A percentile compares a stretch with the other conserved stretches of the same genome.
Conservation (phyloP, 148 eudicot genomes). For the Rhododendron simsii region DNA sequence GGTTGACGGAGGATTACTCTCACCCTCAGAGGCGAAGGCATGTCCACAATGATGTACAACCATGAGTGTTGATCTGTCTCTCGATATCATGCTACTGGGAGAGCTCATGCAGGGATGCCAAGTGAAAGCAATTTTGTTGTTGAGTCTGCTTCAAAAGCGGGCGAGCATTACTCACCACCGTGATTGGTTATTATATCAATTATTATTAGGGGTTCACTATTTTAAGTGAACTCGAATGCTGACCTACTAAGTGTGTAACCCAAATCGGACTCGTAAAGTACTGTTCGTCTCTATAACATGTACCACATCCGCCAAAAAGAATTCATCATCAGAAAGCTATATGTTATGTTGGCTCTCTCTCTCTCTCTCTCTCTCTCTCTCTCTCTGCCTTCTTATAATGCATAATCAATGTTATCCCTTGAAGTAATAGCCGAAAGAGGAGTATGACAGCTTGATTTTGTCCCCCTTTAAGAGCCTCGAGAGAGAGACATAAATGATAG, state of each 20-base stretch:
- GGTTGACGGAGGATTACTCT: conserved; percentile 20
- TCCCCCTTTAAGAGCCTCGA: not conserved
- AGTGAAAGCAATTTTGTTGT: not conserved
- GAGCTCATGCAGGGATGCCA: not conserved
- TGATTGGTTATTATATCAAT: not conserved
- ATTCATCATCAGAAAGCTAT: not conserved
- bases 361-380: not conserved
- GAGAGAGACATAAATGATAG: not conserved
- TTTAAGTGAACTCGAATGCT: not conserved
- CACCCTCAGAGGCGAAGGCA: conserved; percentile 12
- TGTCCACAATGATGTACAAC: conserved; percentile 19
- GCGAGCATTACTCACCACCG: not conserved
- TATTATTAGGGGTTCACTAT: not conserved
- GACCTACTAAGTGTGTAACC: not conserved
- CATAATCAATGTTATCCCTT: not conserved
- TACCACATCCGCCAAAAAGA: not conserved
- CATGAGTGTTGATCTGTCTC: conserved; percentile 1
- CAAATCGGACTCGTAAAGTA: not conserved
- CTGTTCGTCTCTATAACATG: not conserved
- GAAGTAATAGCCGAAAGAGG: conserved; percentile 1
- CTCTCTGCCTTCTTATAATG: not conserved
- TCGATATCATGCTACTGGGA: not conserved
- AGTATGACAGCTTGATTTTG: not conserved
- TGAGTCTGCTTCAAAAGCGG: not conserved
- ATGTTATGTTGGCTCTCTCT: not conserved